phyloP scores from a whole-genome alignment of 495 filamentous ascomycete species.

The Articulospora tetracladia region DNA sequence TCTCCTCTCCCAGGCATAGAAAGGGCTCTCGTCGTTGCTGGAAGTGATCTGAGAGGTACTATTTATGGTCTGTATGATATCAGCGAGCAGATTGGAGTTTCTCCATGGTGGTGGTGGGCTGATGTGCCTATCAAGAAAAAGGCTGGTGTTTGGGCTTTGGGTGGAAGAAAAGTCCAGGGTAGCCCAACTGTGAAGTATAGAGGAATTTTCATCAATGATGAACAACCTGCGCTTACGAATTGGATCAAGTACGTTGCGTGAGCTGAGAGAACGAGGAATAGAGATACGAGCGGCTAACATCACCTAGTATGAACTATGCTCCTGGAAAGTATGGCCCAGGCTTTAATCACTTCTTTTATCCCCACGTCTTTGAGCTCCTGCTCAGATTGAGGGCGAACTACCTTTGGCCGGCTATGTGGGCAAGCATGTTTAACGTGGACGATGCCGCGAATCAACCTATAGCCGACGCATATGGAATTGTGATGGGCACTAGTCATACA shows the following conservation, averaged over 20 bases:
- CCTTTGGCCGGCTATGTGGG: slow-evolving; percentile 72
- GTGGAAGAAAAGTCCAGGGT: slow-evolving; percentile 50
- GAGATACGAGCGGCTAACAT: background rate
- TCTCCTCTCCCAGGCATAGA: slow-evolving; percentile 53
- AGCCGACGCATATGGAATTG: slow-evolving; percentile 69
- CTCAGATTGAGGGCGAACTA: slow-evolving; percentile 69
- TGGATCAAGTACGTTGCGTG: slow-evolving; percentile 60
- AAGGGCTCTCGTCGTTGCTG: slow-evolving; percentile 64
- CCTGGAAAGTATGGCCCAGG: slow-evolving; percentile 50
- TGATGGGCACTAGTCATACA: slow-evolving; percentile 68
- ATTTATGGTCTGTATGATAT: slow-evolving; percentile 74
- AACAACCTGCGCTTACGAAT: slow-evolving; percentile 66
- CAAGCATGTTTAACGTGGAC: slow-evolving; percentile 65
- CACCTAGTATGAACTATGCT: slow-evolving; percentile 37
- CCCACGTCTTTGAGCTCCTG: slow-evolving; percentile 66
- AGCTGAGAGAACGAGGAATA: slow-evolving; percentile 22
- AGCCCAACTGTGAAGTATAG: slow-evolving; percentile 69
- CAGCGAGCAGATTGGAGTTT: slow-evolving; percentile 73
- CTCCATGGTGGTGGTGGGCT: slow-evolving; percentile 75
- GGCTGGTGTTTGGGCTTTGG: slow-evolving; percentile 51
- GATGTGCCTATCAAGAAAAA: slow-evolving; percentile 57
- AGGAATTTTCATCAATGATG: slow-evolving; percentile 78
- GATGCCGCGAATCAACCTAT: slow-evolving; percentile 63
- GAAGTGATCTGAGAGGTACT: slow-evolving; percentile 62
- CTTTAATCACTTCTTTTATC: slow-evolving; percentile 62